These are phyloP conservation scores for Linum lewisii DNA, from an alignment of 345 rosid species.

Conservation along the genomic window DNA sequence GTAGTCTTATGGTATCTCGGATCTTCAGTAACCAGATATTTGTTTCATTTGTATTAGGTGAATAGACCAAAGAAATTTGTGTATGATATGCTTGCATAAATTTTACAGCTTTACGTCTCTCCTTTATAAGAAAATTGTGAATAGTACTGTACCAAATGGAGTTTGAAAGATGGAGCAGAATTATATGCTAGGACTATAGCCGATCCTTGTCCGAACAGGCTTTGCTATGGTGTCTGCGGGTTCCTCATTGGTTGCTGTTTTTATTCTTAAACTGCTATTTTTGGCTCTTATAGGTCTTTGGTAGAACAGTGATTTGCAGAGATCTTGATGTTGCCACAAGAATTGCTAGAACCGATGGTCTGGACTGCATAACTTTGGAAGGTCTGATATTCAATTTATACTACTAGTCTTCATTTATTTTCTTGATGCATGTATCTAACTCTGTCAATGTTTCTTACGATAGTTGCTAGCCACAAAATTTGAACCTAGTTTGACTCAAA, in stretches of 20 bases:
- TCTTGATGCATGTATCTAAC: not conserved
- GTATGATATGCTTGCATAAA: no score
- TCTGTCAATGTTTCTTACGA: not conserved
- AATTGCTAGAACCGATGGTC: conserved; percentile 78
- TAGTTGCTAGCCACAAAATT: not conserved
- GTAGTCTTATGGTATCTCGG: not conserved
- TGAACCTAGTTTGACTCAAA: not conserved
- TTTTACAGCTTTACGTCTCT: no score
- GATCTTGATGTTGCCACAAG: conserved; percentile 90
- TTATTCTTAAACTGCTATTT: not conserved
- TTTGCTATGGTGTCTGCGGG: not conserved
- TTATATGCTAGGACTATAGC: no score
- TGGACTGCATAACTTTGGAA: conserved; percentile 96
- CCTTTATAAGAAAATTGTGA: not conserved
- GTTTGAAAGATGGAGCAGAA: no score
- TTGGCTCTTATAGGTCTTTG: conserved; percentile 60
- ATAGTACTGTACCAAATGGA: not conserved
- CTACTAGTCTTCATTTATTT: not conserved
- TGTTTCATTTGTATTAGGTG: not conserved
- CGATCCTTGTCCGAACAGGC: not conserved
- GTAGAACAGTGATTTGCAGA: conserved; percentile 85
- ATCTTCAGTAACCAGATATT: not conserved
- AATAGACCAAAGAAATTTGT: not conserved
- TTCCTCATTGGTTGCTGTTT: not conserved
- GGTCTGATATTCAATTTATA: conserved; percentile 33